Evolutionary conservation across 2,329 filamentous ascomycete genomes (phyloP).

Genomic region (Leptographium lundbergii): DNA sequence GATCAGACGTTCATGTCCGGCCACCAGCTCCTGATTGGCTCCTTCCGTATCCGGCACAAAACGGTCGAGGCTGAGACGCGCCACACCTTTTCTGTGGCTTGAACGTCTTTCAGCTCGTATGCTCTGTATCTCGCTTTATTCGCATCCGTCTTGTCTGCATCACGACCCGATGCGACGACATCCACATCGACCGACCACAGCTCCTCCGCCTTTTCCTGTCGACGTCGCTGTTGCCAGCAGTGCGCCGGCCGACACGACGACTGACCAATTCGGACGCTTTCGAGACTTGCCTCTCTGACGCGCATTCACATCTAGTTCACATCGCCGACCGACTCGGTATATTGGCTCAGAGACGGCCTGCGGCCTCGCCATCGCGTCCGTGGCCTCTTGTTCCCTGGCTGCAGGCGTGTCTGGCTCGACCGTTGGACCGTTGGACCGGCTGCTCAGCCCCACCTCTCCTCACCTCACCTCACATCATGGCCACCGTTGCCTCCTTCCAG

Average conservation of each 20-base stretch:
- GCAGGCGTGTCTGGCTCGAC: neutral
- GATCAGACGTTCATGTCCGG: neutral
- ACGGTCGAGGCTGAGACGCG: neutral
- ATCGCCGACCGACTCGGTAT: neutral
- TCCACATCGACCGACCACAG: too few relatives aligned
- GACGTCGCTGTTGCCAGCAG: too few relatives aligned
- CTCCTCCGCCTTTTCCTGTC: too few relatives aligned
- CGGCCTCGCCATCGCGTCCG: neutral
- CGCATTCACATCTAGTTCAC: neutral
- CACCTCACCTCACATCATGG: neutral
- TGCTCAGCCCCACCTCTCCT: neutral
- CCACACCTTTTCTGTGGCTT: neutral
- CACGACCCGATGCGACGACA: neutral
- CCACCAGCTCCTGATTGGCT: neutral
- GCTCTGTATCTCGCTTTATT: too few relatives aligned
- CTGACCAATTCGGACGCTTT: too few relatives aligned
- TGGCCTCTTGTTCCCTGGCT: too few relatives aligned
- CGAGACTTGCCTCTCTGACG: neutral
- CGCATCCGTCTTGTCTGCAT: too few relatives aligned
- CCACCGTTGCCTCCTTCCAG: slow-evolving; percentile 25
- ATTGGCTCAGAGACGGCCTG: too few relatives aligned
- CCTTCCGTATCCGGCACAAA: neutral
- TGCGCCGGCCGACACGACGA: too few relatives aligned
- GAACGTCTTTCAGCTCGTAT: neutral
- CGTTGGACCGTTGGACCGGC: too few relatives aligned